phyloP scores from a whole-genome alignment of 2,329 filamentous ascomycete species.

The Penicillium brevicompactum region DNA sequence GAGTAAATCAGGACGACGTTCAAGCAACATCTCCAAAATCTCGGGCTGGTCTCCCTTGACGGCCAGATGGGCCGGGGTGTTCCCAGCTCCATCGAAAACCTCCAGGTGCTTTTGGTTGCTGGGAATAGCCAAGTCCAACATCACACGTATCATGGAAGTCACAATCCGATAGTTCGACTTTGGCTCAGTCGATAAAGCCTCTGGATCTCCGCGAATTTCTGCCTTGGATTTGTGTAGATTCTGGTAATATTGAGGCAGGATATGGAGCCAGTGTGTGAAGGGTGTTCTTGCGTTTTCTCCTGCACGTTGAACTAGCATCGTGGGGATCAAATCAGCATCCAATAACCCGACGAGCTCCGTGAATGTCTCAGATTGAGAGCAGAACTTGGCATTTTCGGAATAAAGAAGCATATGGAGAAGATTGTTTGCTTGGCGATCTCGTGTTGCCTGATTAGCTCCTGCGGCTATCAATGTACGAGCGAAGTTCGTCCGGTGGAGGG shows the following conservation, averaged over 20 bases:
- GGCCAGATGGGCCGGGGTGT: slow-evolving; percentile 45
- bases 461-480: slow-evolving; percentile 64
- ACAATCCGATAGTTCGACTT: background rate
- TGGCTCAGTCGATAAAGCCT: background rate
- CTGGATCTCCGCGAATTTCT: slow-evolving; percentile 22
- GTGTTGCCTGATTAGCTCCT: slow-evolving; percentile 69
- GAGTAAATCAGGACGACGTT: slow-evolving; percentile 61
- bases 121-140: slow-evolving; percentile 61
- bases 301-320: slow-evolving; percentile 36
- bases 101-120: slow-evolving; percentile 48
- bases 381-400: slow-evolving; percentile 29
- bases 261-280: slow-evolving; percentile 60
- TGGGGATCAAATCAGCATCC: slow-evolving; percentile 50
- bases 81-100: slow-evolving; percentile 47
- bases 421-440: slow-evolving; percentile 65
- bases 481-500: slow-evolving; percentile 37
- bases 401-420: slow-evolving; percentile 63
- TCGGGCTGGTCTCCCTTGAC: slow-evolving; percentile 53
- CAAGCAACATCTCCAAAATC: slow-evolving; percentile 56
- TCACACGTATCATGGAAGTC: slow-evolving; percentile 48
- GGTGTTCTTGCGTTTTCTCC: slow-evolving; percentile 42
- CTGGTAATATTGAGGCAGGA: background rate
- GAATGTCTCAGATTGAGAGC: slow-evolving; percentile 46
- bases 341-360: slow-evolving; percentile 64
- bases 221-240: background rate